Base-by-base conservation (phyloP, 169 alveolate genomes). In the Miamiensis avidus region DNA sequence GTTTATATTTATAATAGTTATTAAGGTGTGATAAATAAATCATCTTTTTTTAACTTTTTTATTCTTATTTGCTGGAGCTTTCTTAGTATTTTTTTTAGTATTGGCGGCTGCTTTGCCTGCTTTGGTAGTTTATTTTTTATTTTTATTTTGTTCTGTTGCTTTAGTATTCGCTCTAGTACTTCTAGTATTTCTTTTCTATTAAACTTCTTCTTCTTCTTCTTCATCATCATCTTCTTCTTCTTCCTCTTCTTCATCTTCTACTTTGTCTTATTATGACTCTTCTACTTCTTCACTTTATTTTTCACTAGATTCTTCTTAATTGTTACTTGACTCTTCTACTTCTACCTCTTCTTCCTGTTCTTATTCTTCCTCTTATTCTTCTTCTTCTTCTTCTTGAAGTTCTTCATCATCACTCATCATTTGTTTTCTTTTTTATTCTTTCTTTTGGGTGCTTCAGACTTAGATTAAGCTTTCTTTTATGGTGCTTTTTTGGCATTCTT, bases 141-240 rank as follows among this genome's bases (percentile, higher is more conserved):
- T n/a, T n/a, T n/a, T n/a, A n/a, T n/a, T n/a, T n/a, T n/a, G n/a
- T n/a, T n/a, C n/a, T n/a, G n/a, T n/a, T n/a, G n/a, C n/a, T 33
- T 34, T 78, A 25, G 69, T 69, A 31, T 34, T 78, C 34, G 34
- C 34, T 33, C 74, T 74, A 27, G 34, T 34, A 33, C 33, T 75
- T 75, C n/a, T 78, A 0, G 69, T 27, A 1, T 78, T 4, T 25
- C 69, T 28, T 1, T 28, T 65, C 1, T 78, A 69, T 78, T 78
- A 69, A 26, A 33, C 75, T 11, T 78, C 69, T 0, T 4, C 30
- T 26, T 78, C 83, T 34, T 78, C 75, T 33, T 78, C 83, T 31
- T 78, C 69, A 78, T 78, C 83, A 0, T 34, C 26, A 33, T 34
- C 83, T 78, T 78, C 83, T 33, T 31, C 83, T 27, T 78, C 69